These are phyloP conservation scores for Dendrobium nobile DNA, from an alignment of 106 monocot species.

Conservation along the genomic window DNA sequence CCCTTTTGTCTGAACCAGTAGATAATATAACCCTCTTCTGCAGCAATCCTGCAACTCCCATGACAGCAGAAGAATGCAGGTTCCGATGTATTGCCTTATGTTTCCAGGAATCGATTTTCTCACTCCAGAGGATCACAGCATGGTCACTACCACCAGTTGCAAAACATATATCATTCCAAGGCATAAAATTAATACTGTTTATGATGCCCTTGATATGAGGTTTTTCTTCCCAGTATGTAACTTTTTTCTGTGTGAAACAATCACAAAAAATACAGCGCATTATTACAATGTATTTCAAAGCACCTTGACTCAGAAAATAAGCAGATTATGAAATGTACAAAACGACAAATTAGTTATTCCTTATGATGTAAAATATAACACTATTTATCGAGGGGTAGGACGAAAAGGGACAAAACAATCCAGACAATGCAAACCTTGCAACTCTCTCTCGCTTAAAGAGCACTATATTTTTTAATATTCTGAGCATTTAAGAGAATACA, in stretches of 20 bases:
- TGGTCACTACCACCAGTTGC: slow-evolving; percentile 84
- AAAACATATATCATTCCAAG: slow-evolving; percentile 63
- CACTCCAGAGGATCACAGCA: slow-evolving; percentile 75
- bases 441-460: not conserved
- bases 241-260: slow-evolving; percentile 53
- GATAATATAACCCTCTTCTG: slow-evolving; percentile 71
- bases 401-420: not conserved
- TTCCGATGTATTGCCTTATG: slow-evolving; percentile 48
- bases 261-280: not conserved
- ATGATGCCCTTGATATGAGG: slow-evolving; percentile 84
- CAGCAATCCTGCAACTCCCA: slow-evolving; percentile 71
- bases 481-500: not conserved
- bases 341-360: not conserved
- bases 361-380: not conserved
- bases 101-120: slow-evolving; percentile 57
- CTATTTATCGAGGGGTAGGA: not conserved
- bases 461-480: not conserved
- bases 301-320: not conserved
- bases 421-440: not conserved
- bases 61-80: slow-evolving; percentile 84
- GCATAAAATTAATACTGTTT: slow-evolving; percentile 72
- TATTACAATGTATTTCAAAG: not conserved
- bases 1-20: slow-evolving; percentile 80
- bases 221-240: slow-evolving; percentile 50
- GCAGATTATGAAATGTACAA: not conserved